Conservation (phyloP, 73 alveolate genomes). For the Tetrahymena thermophila region DNA sequence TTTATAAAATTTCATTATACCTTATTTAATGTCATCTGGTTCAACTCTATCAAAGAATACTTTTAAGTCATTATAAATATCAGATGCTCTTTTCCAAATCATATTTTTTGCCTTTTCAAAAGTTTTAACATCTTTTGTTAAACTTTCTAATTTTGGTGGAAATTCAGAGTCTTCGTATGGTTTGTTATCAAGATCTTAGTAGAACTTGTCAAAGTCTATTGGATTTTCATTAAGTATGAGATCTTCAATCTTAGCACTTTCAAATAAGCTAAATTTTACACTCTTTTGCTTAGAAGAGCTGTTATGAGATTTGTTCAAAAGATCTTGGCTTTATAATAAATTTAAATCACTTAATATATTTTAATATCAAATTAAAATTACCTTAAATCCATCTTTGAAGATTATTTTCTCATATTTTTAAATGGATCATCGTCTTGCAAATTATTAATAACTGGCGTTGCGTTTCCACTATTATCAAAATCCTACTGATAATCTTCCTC, state of each 20-base stretch:
- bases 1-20: conserved; percentile 35
- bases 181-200: neutral
- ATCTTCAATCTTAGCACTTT: neutral
- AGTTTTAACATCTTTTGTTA: conserved; percentile 51
- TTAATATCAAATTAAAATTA: neutral
- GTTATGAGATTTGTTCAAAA: neutral
- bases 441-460: neutral
- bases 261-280: neutral
- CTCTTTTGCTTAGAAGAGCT: neutral
- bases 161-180: conserved; percentile 42
- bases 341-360: neutral
- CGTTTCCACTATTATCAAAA: neutral
- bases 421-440: neutral
- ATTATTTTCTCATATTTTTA: neutral
- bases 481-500: neutral
- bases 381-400: neutral
- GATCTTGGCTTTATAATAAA: neutral
- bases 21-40: conserved; percentile 78
- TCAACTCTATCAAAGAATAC: conserved; percentile 54
- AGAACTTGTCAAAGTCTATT: neutral
- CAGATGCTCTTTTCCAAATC: conserved; percentile 30
- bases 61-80: conserved; percentile 4
- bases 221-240: neutral
- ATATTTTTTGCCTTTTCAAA: conserved; percentile 47
- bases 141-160: conserved; percentile 46